A percentile compares a stretch with the other conserved stretches of the same genome.
Conservation (phyloP, 2,329 filamentous ascomycete genomes). For the Stromatinia cepivora region DNA sequence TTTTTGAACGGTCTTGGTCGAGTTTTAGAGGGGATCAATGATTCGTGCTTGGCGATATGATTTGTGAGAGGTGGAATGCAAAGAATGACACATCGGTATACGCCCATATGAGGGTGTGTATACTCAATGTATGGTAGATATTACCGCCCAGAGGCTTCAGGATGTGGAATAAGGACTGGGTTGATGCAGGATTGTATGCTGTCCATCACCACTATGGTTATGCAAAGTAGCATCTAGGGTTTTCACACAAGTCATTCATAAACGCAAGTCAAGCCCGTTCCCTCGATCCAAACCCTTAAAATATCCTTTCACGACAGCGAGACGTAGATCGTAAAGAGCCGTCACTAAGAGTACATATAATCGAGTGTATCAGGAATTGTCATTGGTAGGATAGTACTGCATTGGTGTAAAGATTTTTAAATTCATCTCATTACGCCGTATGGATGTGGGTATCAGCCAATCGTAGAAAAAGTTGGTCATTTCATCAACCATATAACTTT, state of each 20-base stretch:
- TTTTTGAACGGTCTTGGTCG: neutral
- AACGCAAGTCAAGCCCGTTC: neutral
- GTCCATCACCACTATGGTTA: neutral
- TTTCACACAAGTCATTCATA: neutral
- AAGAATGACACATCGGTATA: too few species aligned
- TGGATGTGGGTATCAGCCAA: slow-evolving; percentile 38
- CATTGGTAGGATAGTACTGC: slow-evolving; percentile 27
- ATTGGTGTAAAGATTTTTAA: slow-evolving; percentile 29
- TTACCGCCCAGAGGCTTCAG: neutral
- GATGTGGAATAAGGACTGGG: neutral
- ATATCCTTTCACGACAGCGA: too few species aligned
- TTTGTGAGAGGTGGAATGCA: neutral
- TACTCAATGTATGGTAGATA: neutral
- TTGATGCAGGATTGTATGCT: neutral
- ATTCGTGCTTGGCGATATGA: neutral
- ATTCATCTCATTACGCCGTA: slow-evolving; percentile 40
- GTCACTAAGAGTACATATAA: neutral
- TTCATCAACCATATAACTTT: slow-evolving; percentile 15
- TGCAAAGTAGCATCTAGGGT: neutral
- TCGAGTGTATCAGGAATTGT: slow-evolving; percentile 17
- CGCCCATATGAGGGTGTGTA: neutral
- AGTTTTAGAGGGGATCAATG: neutral
- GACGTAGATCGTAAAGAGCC: neutral
- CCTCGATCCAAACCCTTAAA: too few species aligned
- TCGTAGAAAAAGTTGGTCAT: slow-evolving; percentile 23